These are phyloP conservation scores for Salvia splendens DNA, from an alignment of 257 asterid genomes.

Conservation along the genomic window DNA sequence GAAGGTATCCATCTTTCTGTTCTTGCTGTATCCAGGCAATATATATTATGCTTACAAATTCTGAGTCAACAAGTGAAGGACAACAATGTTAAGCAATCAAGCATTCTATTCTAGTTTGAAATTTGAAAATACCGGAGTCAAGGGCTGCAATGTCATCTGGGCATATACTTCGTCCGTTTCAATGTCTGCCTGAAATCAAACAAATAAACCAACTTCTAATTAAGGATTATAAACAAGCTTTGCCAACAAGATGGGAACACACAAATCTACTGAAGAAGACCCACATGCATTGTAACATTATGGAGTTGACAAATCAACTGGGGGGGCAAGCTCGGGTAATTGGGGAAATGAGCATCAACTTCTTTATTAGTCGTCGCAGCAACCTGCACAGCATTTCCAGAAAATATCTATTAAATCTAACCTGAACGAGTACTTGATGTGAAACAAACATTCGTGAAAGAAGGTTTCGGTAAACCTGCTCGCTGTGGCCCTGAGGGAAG, in stretches of 20 bases:
- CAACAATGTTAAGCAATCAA: constrained; percentile 16
- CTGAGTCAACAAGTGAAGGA: constrained; percentile 1
- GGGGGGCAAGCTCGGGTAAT: constrained; percentile 81
- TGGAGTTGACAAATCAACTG: constrained; percentile 96
- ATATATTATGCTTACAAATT: constrained; percentile 14
- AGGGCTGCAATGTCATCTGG: constrained; percentile 94
- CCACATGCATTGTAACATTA: constrained; percentile 91
- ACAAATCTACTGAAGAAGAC: constrained; percentile 40
- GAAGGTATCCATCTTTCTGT: constrained; percentile 84
- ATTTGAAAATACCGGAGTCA: constrained; percentile 57
- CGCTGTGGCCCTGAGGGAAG: constrained; percentile 99
- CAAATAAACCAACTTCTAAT: constrained; percentile 24
- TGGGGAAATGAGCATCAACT: constrained; percentile 86
- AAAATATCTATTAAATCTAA: constrained; percentile 29
- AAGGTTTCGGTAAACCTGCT: constrained; percentile 61
- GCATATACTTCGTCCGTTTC: constrained; percentile 97
- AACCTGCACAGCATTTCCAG: constrained; percentile 47
- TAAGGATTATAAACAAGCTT: constrained; percentile 3
- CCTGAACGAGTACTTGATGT: background rate
- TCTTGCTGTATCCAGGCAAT: constrained; percentile 65
- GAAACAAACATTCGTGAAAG: background rate
- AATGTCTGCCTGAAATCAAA: constrained; percentile 75
- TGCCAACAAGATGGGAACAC: background rate
- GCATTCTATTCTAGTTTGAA: background rate
- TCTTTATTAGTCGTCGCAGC: constrained; percentile 91